Evolutionary conservation across 2,329 filamentous ascomycete genomes (phyloP), one percentile per base, ranked within the genome.

Genomic region (Ascochyta pisi): DNA sequence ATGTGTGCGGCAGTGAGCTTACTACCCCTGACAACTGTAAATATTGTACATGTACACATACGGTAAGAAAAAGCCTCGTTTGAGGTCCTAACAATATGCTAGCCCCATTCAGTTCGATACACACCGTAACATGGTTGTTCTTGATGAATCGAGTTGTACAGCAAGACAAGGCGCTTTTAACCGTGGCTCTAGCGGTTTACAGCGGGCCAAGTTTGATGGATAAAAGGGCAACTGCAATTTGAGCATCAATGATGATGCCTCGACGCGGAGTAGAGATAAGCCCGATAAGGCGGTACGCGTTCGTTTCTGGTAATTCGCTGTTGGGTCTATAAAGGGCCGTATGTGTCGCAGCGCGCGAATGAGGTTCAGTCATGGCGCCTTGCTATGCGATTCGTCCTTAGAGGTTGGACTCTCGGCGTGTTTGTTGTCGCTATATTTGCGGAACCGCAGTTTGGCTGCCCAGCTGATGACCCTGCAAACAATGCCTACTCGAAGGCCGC

Each of bases 261-360:
- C 26, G 38, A 29, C 31, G 44, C 24, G 33, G 33, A 48, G 24
- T n/a, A 37, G 7, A 54, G 50, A 54, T 54, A 54, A 54, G 50
- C 15, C 16, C 29, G 50, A 54, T 54, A 54, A 54, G 38, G 24
- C 16, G 4, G 38, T 43, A 38, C 31, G 44, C 44, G 50, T 48
- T 54, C 44, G 19, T 16, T 48, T 54, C 19, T 35, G 44, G 39
- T 54, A 54, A 43, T 43, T 12, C 24, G 13, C 15, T 26, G 6
- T 31, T 15, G 8, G 23, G 19, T 8, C 8, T 43, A 40, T 34
- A n/a, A 43, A 24, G 19, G n/a, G 26, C 26, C 24, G 50, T 38
- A 29, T 24, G 6, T 42, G 24, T 19, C 31, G 16, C 38, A 23
- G 19, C 39, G 49, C 49, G 22, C 41, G 26, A 51, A 51, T 51